A percentile compares a stretch with the other conserved stretches of the same genome.
phyloP scores from a whole-genome alignment of 106 monocot species.

The Apostasia ramifera region DNA sequence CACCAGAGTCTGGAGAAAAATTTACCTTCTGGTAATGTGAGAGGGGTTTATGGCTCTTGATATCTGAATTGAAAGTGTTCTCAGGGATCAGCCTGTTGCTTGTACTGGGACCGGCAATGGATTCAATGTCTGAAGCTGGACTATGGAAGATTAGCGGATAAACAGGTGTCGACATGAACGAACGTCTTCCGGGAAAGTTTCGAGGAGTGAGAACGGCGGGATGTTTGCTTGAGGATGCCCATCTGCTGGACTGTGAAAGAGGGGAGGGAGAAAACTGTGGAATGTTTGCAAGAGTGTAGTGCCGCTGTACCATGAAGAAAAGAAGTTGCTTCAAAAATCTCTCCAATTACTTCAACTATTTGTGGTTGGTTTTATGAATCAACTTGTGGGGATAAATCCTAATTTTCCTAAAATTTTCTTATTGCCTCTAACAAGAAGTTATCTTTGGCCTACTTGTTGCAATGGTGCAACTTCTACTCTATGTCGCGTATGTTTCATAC shows the following conservation, averaged over 20 bases:
- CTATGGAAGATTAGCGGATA: slow-evolving; percentile 74
- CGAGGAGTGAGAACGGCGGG: slow-evolving; percentile 34
- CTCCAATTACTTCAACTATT: no score
- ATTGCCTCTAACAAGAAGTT: no score
- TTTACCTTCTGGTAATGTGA: slow-evolving; percentile 50
- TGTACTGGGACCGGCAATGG: slow-evolving; percentile 23
- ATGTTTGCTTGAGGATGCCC: slow-evolving; percentile 55
- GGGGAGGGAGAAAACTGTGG: slow-evolving; percentile 62
- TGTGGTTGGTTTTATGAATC: no score
- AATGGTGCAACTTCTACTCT: no score
- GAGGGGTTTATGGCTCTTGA: slow-evolving; percentile 50
- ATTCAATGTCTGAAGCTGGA: slow-evolving; percentile 59
- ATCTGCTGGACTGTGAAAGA: slow-evolving; percentile 43
- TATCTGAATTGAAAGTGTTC: slow-evolving; percentile 43
- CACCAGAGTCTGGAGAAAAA: slow-evolving; percentile 39
- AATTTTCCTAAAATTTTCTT: no score
- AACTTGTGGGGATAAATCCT: no score
- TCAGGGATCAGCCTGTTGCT: slow-evolving; percentile 26
- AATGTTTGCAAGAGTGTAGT: slow-evolving; percentile 20
- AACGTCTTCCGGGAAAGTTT: slow-evolving; percentile 53
- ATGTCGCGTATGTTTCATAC: no score
- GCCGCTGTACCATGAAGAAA: slow-evolving; percentile 29
- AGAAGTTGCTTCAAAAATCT: background rate
- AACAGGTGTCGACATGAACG: slow-evolving; percentile 92
- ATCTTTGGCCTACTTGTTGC: no score